Evolutionary conservation across 2,329 filamentous ascomycete genomes (phyloP).

Genomic region (Zasmidium angulare): DNA sequence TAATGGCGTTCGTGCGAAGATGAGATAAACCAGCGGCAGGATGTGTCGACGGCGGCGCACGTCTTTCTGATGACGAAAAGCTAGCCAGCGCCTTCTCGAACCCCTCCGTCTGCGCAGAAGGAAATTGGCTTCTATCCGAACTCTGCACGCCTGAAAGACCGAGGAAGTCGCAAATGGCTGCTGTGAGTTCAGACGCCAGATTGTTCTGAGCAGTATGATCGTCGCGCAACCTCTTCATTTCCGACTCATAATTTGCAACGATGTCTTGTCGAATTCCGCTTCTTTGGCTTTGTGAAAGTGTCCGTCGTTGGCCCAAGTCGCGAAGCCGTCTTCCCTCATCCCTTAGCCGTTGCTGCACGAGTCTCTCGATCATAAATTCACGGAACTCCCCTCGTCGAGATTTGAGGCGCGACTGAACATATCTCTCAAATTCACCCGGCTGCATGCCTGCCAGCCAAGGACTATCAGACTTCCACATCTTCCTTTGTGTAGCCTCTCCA

Average conservation of each 20-base stretch:
- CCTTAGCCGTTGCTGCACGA: constrained; percentile 24
- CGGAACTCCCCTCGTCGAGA: constrained; percentile 35
- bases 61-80: constrained; percentile 9
- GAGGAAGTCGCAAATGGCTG: constrained; percentile 55
- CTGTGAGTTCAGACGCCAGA: constrained; percentile 52
- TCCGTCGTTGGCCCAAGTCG: constrained; percentile 15
- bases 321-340: constrained; percentile 20
- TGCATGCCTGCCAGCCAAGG: constrained; percentile 60
- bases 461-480: constrained; percentile 58
- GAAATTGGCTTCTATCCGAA: neutral
- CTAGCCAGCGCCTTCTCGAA: constrained; percentile 6
- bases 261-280: constrained; percentile 16
- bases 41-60: constrained; percentile 61
- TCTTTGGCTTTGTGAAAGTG: constrained; percentile 13
- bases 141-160: constrained; percentile 43
- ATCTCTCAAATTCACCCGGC: constrained; percentile 55
- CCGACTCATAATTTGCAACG: constrained; percentile 31
- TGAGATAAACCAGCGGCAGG: constrained; percentile 66
- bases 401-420: constrained; percentile 42
- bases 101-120: neutral
- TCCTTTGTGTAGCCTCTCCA: constrained; percentile 21
- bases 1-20: constrained; percentile 53
- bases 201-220: constrained; percentile 49
- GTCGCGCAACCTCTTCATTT: constrained; percentile 42
- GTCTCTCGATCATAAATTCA: constrained; percentile 28